A percentile compares a stretch with the other conserved stretches of the same genome.
Conservation (phyloP, 2,329 filamentous ascomycete species). For the Aspergillus spinulosporus region DNA sequence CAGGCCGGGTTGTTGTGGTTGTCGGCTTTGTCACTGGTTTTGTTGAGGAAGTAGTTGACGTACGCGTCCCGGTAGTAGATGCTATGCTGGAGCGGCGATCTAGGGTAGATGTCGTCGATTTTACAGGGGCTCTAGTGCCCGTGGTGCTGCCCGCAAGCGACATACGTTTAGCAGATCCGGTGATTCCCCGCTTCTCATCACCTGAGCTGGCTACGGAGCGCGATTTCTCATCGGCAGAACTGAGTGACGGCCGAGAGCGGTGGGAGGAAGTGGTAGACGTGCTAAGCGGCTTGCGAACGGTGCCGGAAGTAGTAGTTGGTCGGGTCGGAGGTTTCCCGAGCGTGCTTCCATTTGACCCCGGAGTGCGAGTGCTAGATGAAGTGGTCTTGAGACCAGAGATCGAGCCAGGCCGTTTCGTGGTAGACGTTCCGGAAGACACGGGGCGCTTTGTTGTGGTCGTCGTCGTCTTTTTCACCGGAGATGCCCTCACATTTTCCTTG, state of each 20-base stretch:
- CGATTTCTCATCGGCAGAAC: slow-evolving; percentile 46
- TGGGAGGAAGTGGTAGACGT: slow-evolving; percentile 41
- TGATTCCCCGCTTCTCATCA: slow-evolving; percentile 47
- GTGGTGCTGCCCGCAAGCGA: slow-evolving; percentile 42
- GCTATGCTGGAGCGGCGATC: slow-evolving; percentile 43
- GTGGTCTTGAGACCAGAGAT: slow-evolving; percentile 33
- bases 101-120: slow-evolving; percentile 33
- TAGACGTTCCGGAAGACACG: slow-evolving; percentile 32
- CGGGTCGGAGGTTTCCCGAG: slow-evolving; percentile 49
- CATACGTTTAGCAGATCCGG: slow-evolving; percentile 46
- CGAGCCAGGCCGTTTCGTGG: slow-evolving; percentile 38
- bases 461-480: slow-evolving; percentile 36
- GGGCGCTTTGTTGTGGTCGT: slow-evolving; percentile 35
- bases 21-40: slow-evolving; percentile 28
- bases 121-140: slow-evolving; percentile 34
- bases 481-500: slow-evolving; percentile 35
- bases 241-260: slow-evolving; percentile 44
- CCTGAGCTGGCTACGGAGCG: slow-evolving; percentile 46
- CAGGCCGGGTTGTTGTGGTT: slow-evolving; percentile 29
- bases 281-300: slow-evolving; percentile 38
- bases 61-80: slow-evolving; percentile 27
- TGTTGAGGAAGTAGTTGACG: slow-evolving; percentile 27
- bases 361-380: slow-evolving; percentile 29
- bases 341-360: slow-evolving; percentile 38
- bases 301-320: slow-evolving; percentile 31